Conservation (phyloP, 2,329 filamentous ascomycete species). For the Hypoxylon sp. region DNA sequence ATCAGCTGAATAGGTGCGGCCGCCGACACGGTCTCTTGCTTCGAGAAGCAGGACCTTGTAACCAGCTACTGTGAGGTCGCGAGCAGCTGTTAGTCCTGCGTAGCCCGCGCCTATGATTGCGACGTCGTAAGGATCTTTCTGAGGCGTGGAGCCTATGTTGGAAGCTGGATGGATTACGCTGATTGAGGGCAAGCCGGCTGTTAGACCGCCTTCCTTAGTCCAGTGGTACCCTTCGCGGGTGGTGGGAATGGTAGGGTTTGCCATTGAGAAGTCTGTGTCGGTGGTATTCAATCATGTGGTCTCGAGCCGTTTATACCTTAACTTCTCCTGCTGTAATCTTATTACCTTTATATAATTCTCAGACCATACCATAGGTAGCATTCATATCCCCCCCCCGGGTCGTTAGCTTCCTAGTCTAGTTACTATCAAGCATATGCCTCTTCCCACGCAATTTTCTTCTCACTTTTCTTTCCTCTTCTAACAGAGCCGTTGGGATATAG, state of each 20-base stretch:
- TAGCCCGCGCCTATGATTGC: constrained; percentile 52
- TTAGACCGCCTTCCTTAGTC: constrained; percentile 32
- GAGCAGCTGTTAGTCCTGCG: constrained; percentile 51
- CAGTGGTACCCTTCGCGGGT: constrained; percentile 41
- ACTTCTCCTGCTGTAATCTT: not conserved
- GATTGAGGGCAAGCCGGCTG: constrained; percentile 30
- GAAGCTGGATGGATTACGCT: constrained; percentile 24
- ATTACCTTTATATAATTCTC: constrained; percentile 3
- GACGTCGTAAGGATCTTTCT: not conserved
- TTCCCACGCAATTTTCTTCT: constrained; percentile 6
- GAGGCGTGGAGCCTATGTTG: not conserved
- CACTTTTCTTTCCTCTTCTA: constrained; percentile 10
- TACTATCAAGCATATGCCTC: not conserved
- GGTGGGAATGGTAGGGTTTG: not conserved
- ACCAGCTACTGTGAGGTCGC: constrained; percentile 49
- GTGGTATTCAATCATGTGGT: not conserved
- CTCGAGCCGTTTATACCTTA: not conserved
- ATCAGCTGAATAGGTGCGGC: constrained; percentile 61
- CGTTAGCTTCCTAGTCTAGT: not conserved
- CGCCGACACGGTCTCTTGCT: constrained; percentile 63
- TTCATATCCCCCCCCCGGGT: not conserved
- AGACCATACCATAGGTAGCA: not conserved
- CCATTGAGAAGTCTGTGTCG: not conserved
- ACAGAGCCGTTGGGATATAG: not conserved
- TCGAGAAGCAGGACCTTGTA: constrained; percentile 60